A percentile compares a stretch with the other conserved stretches of the same genome.
Evolutionary conservation across 2,329 filamentous ascomycete species (phyloP).

Genomic region (Sporothrix curviconia): DNA sequence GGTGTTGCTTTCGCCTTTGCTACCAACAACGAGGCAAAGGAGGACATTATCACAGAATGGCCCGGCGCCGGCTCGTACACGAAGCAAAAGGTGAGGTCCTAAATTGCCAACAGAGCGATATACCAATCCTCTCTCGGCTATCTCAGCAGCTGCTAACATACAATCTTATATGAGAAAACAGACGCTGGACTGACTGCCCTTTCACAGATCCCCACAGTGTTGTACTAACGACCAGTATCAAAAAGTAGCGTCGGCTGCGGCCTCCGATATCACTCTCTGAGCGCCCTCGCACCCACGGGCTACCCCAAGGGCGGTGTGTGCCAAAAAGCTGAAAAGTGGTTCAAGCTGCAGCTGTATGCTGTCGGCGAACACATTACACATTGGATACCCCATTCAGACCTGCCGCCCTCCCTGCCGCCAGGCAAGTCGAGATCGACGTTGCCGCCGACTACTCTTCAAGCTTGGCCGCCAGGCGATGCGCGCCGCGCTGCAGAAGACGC

Average conservation of each 20-base stretch:
- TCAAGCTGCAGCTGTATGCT: conserved; percentile 99
- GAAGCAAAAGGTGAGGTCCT: conserved; percentile 87
- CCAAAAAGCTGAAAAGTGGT: conserved; percentile 99
- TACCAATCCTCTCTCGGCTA: no score
- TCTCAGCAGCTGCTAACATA: no score
- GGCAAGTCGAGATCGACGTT: conserved; percentile 98
- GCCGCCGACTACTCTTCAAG: conserved; percentile 99
- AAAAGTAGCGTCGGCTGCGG: conserved; percentile 99
- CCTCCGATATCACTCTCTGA: conserved; percentile 93
- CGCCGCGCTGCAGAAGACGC: conserved; percentile 87
- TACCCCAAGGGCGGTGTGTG: conserved; percentile 95
- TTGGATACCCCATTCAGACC: conserved; percentile 98
- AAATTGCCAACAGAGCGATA: no score
- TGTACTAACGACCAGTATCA: conserved; percentile 99
- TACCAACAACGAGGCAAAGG: conserved; percentile 94
- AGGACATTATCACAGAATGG: conserved; percentile 99
- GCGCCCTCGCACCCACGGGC: conserved; percentile 90
- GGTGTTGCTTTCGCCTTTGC: conserved; percentile 96
- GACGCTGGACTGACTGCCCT: background rate
- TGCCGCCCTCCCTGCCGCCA: conserved; percentile 90
- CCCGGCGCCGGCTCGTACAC: conserved; percentile 95
- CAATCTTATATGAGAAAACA: no score
- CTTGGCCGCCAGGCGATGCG: conserved; percentile 96
- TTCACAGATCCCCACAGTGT: conserved; percentile 85
- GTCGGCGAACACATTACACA: conserved; percentile 97